Evolutionary conservation across 2,329 filamentous ascomycete species (phyloP).

Genomic region (Ophiostoma perfectum): DNA sequence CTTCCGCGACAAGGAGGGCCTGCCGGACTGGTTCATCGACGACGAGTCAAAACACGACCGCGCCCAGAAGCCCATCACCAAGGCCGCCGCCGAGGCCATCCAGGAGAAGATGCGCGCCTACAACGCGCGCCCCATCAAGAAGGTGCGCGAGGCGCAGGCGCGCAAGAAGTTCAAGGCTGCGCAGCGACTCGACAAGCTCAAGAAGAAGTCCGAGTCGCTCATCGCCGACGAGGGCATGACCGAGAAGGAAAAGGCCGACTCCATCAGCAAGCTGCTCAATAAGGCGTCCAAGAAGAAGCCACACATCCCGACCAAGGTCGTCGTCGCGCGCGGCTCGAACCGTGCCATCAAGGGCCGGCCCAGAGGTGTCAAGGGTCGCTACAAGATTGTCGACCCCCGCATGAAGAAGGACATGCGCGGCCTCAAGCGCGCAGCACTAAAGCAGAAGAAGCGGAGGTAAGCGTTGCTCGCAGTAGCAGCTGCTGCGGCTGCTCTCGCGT

Average conservation of each 20-base stretch:
- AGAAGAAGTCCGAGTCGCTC: slow-evolving; percentile 91
- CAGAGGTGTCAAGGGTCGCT: slow-evolving; percentile 87
- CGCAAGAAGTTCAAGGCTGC: slow-evolving; percentile 96
- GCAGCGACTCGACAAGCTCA: slow-evolving; percentile 84
- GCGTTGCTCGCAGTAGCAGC: neutral
- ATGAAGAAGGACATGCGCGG: slow-evolving; percentile 95
- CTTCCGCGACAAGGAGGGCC: slow-evolving; percentile 82
- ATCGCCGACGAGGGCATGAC: slow-evolving; percentile 86
- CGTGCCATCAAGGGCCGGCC: slow-evolving; percentile 75
- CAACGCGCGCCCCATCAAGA: slow-evolving; percentile 97
- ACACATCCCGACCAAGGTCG: slow-evolving; percentile 74
- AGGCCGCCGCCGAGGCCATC: slow-evolving; percentile 83
- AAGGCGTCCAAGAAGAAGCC: slow-evolving; percentile 83
- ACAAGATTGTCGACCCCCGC: slow-evolving; percentile 92
- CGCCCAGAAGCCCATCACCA: slow-evolving; percentile 80
- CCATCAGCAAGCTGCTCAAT: slow-evolving; percentile 74
- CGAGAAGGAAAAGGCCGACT: slow-evolving; percentile 90
- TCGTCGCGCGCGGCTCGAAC: slow-evolving; percentile 81
- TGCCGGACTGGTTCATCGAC: slow-evolving; percentile 97
- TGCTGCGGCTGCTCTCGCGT: neutral
- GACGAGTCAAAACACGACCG: slow-evolving; percentile 83
- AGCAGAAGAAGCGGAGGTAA: slow-evolving; percentile 40
- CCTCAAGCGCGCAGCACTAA: slow-evolving; percentile 72
- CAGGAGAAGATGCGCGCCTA: slow-evolving; percentile 89
- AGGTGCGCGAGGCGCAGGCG: slow-evolving; percentile 92